Conservation (phyloP, 176 grass and related monocot species). For the Oryza rufipogon region DNA sequence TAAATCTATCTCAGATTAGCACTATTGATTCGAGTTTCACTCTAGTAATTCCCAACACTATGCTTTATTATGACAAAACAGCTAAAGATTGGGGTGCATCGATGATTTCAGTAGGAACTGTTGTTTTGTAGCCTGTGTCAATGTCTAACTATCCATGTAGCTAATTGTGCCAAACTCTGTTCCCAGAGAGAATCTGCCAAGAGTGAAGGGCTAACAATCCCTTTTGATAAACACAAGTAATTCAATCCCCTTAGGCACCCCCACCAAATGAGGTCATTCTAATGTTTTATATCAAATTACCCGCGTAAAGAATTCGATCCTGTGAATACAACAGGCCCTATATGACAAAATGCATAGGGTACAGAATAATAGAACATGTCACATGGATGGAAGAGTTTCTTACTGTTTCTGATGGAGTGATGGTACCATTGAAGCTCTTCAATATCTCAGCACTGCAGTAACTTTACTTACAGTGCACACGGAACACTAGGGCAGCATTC, state of each 20-base stretch:
- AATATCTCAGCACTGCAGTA: not conserved
- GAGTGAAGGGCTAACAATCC: not conserved
- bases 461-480: not conserved
- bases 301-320: not conserved
- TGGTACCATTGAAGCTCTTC: conserved; percentile 20
- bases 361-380: not conserved
- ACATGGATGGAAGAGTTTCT: not conserved
- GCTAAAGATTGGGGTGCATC: not conserved
- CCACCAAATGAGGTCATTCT: not conserved
- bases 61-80: not conserved
- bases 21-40: not conserved
- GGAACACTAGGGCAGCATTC: not conserved
- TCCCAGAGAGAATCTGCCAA: not conserved
- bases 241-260: not conserved
- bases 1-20: not conserved
- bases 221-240: not conserved
- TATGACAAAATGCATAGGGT: not conserved
- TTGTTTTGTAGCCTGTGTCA: not conserved
- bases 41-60: not conserved
- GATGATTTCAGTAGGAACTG: not conserved
- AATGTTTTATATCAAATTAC: not conserved
- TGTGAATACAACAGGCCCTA: not conserved
- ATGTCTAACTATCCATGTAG: not conserved
- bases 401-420: not conserved
- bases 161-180: conserved; percentile 4